A percentile compares a stretch with the other conserved stretches of the same genome.
phyloP scores from a whole-genome alignment of 2,329 filamentous ascomycete species.

The Beauveria pseudobassiana region DNA sequence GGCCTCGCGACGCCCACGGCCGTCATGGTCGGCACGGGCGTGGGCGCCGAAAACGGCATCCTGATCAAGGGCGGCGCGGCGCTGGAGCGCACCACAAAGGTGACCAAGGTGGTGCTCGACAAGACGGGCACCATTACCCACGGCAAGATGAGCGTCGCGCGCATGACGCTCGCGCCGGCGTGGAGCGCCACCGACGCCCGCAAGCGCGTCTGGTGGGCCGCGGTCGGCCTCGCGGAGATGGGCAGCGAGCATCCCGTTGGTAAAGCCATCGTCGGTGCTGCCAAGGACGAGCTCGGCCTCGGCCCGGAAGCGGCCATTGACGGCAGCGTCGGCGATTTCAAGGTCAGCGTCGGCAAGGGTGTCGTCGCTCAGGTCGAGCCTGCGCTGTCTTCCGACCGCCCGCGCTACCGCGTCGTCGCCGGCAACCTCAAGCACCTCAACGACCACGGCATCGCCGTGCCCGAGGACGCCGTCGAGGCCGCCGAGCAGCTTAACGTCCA shows the following conservation, averaged over 20 bases:
- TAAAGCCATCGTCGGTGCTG: slow-evolving; percentile 71
- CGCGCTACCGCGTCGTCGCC: slow-evolving; percentile 70
- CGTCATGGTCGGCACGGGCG: slow-evolving; percentile 98
- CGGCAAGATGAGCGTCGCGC: slow-evolving; percentile 89
- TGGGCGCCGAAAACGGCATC: slow-evolving; percentile 92
- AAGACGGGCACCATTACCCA: slow-evolving; percentile 94
- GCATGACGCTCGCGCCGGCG: slow-evolving; percentile 53
- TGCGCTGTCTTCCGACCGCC: slow-evolving; percentile 55
- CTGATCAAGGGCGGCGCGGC: slow-evolving; percentile 95
- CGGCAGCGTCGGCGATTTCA: slow-evolving; percentile 79
- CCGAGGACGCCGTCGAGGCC: slow-evolving; percentile 54
- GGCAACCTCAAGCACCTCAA: slow-evolving; percentile 75
- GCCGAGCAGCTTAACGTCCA: slow-evolving; percentile 51
- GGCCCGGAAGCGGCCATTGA: slow-evolving; percentile 67
- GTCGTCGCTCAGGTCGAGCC: slow-evolving; percentile 79
- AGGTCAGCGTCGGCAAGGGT: slow-evolving; percentile 74
- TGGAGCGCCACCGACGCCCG: slow-evolving; percentile 66
- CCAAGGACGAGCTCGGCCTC: slow-evolving; percentile 68
- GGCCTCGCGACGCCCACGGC: slow-evolving; percentile 91
- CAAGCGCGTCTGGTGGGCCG: slow-evolving; percentile 83
- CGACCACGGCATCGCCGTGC: slow-evolving; percentile 60
- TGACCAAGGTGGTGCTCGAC: slow-evolving; percentile 86
- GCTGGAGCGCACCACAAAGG: slow-evolving; percentile 80
- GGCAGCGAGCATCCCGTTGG: slow-evolving; percentile 94
- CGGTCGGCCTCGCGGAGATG: slow-evolving; percentile 91